Percentiles rank a stretch among this genome's conserved stretches.
These are phyloP conservation scores for Jamesozyma piceae DNA, from an alignment of 805 yeast species.

Conservation along the genomic window DNA sequence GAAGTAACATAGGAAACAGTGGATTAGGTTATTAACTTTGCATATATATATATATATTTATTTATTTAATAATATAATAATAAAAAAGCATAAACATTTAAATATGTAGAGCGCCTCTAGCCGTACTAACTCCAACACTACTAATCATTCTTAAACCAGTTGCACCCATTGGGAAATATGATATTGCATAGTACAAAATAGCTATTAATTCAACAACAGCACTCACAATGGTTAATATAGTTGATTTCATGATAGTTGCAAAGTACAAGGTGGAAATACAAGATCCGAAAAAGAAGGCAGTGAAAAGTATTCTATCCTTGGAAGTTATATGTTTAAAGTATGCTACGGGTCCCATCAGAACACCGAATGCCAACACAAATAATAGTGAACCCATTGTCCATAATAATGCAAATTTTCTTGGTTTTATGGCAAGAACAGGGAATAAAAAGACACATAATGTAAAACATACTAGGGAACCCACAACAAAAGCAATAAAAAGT, in stretches of 20 bases:
- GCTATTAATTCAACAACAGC: constrained; percentile 74
- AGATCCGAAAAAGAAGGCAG: constrained; percentile 70
- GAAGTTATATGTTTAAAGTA: constrained; percentile 68
- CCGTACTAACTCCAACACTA: constrained; percentile 48
- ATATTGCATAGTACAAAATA: constrained; percentile 79
- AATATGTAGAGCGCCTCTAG: constrained; percentile 33
- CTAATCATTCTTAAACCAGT: constrained; percentile 55
- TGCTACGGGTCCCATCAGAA: constrained; percentile 84
- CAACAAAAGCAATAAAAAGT: constrained; percentile 67
- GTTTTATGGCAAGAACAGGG: constrained; percentile 83
- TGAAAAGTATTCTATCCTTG: constrained; percentile 67
- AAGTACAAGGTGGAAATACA: constrained; percentile 71
- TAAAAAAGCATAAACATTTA: constrained; percentile 5
- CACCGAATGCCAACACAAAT: constrained; percentile 82
- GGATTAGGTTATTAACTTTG: too few relatives aligned
- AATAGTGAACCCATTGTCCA: constrained; percentile 90
- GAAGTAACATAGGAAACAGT: too few relatives aligned
- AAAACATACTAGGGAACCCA: constrained; percentile 74
- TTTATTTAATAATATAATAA: background rate
- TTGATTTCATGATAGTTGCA: constrained; percentile 56
- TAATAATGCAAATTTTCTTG: constrained; percentile 78
- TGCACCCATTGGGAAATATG: constrained; percentile 94
- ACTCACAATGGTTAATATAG: constrained; percentile 66
- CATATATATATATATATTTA: constrained; percentile 1
- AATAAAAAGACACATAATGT: constrained; percentile 70